These are phyloP conservation scores for Ophiostoma fasciatum DNA, from an alignment of 2,329 filamentous ascomycete genomes.

Conservation along the genomic window DNA sequence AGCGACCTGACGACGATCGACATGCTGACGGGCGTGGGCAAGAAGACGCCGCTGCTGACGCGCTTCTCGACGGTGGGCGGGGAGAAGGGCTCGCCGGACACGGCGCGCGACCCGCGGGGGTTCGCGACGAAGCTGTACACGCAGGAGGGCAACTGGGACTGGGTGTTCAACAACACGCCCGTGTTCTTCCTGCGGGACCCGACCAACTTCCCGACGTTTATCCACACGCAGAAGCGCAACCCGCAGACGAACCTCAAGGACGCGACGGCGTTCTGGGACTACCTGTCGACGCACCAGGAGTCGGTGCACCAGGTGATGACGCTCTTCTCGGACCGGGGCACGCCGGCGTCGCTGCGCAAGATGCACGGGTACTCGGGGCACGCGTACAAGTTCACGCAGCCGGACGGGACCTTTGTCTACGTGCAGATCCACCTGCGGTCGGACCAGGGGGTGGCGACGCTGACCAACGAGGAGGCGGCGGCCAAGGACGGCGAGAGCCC, in stretches of 20 bases:
- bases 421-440: conserved; percentile 50
- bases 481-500: conserved; percentile 41
- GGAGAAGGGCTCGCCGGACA: conserved; percentile 59
- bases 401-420: conserved; percentile 51
- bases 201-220: conserved; percentile 60
- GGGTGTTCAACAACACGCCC: conserved; percentile 61
- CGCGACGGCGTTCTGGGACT: conserved; percentile 49
- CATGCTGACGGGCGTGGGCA: conserved; percentile 12
- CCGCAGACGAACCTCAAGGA: conserved; percentile 55
- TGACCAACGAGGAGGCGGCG: conserved; percentile 41
- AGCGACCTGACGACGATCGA: conserved; percentile 8
- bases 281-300: conserved; percentile 45
- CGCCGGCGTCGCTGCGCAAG: conserved; percentile 47
- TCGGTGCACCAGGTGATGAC: conserved; percentile 49
- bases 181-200: conserved; percentile 66
- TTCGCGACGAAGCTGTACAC: conserved; percentile 67
- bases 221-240: conserved; percentile 65
- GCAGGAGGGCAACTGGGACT: conserved; percentile 58
- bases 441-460: conserved; percentile 45
- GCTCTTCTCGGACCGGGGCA: conserved; percentile 51
- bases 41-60: conserved; percentile 45
- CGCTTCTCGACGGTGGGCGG: conserved; percentile 66
- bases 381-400: conserved; percentile 51
- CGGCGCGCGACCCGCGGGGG: conserved; percentile 61
- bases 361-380: conserved; percentile 57